Percentiles rank a stretch among this genome's conserved stretches.
Evolutionary conservation across 768 basidiomycete species (phyloP).

Genomic region (Pisolithus marmoratus): DNA sequence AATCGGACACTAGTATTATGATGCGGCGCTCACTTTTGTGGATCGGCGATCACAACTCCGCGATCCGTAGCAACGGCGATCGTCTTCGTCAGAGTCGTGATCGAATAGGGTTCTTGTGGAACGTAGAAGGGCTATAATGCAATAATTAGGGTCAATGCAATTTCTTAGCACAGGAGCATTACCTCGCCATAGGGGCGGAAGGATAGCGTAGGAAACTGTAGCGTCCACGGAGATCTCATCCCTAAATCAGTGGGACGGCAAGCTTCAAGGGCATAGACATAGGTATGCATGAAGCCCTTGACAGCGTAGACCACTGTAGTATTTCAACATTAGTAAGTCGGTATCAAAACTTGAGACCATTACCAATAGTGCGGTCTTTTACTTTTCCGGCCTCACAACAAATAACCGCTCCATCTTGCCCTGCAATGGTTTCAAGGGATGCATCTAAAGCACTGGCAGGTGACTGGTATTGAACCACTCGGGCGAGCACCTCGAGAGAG

Average conservation of each 20-base stretch:
- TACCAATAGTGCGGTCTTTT: slow-evolving; percentile 52
- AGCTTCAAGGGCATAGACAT: slow-evolving; percentile 58
- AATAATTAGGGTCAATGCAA: neutral
- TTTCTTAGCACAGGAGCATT: slow-evolving; percentile 15
- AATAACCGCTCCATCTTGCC: slow-evolving; percentile 47
- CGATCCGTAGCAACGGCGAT: slow-evolving; percentile 62
- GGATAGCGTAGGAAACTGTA: slow-evolving; percentile 26
- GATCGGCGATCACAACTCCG: slow-evolving; percentile 61
- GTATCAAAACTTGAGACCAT: slow-evolving; percentile 13
- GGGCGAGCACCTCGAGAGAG: slow-evolving; percentile 64
- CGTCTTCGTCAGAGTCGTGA: slow-evolving; percentile 55
- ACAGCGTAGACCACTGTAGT: slow-evolving; percentile 59
- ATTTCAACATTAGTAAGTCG: slow-evolving; percentile 3
- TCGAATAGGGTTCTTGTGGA: slow-evolving; percentile 62
- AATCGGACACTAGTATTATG: neutral
- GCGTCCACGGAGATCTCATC: slow-evolving; percentile 32
- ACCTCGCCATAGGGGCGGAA: slow-evolving; percentile 69
- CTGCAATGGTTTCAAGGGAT: slow-evolving; percentile 57
- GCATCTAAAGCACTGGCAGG: slow-evolving; percentile 44
- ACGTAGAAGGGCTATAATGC: slow-evolving; percentile 54
- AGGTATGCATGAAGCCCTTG: slow-evolving; percentile 56
- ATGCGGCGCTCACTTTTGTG: slow-evolving; percentile 54
- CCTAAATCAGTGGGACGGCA: slow-evolving; percentile 34
- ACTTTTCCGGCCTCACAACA: slow-evolving; percentile 56
- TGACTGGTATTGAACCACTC: slow-evolving; percentile 47